Evolutionary conservation across 2,329 filamentous ascomycete species (phyloP).

Genomic region (Verticillium albo-atrum): DNA sequence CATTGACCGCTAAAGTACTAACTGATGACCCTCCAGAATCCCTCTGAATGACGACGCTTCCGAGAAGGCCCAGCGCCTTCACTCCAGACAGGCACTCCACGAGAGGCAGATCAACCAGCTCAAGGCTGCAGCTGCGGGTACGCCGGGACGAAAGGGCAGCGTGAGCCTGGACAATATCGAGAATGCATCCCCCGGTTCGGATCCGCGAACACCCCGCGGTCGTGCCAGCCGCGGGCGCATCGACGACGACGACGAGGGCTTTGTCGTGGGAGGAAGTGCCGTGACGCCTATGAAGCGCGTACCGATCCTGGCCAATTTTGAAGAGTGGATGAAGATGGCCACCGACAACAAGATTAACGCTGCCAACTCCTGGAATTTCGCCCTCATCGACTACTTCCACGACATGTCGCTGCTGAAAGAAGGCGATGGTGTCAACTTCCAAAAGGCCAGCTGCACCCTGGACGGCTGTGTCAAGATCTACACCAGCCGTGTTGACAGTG

Average conservation of each 20-base stretch:
- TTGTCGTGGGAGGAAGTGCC: slow-evolving; percentile 66
- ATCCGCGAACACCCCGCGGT: slow-evolving; percentile 49
- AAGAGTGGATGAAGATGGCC: slow-evolving; percentile 99
- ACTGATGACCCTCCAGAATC: slow-evolving; percentile 52
- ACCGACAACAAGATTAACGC: slow-evolving; percentile 99
- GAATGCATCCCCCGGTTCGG: slow-evolving; percentile 51
- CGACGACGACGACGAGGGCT: slow-evolving; percentile 54
- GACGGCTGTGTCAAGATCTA: slow-evolving; percentile 99
- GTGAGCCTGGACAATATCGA: slow-evolving; percentile 56
- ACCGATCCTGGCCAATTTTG: slow-evolving; percentile 93
- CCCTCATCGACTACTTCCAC: slow-evolving; percentile 99
- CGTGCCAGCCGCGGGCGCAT: slow-evolving; percentile 28
- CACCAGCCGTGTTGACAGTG: slow-evolving; percentile 95
- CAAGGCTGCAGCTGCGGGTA: slow-evolving; percentile 67
- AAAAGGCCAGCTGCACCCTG: slow-evolving; percentile 94
- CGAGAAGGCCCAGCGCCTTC: slow-evolving; percentile 84
- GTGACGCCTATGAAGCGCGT: slow-evolving; percentile 96
- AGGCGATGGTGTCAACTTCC: slow-evolving; percentile 95
- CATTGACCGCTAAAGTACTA: too few relatives aligned
- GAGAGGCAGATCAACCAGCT: slow-evolving; percentile 91
- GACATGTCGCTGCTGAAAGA: slow-evolving; percentile 98
- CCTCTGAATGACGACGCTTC: slow-evolving; percentile 92
- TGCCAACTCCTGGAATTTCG: slow-evolving; percentile 98
- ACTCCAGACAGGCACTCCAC: slow-evolving; percentile 82
- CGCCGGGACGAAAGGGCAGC: slow-evolving; percentile 62